A percentile compares a stretch with the other conserved stretches of the same genome.
These are phyloP conservation scores for Plasmodium vivax DNA, from an alignment of 169 alveolate genomes.

Conservation along the genomic window DNA sequence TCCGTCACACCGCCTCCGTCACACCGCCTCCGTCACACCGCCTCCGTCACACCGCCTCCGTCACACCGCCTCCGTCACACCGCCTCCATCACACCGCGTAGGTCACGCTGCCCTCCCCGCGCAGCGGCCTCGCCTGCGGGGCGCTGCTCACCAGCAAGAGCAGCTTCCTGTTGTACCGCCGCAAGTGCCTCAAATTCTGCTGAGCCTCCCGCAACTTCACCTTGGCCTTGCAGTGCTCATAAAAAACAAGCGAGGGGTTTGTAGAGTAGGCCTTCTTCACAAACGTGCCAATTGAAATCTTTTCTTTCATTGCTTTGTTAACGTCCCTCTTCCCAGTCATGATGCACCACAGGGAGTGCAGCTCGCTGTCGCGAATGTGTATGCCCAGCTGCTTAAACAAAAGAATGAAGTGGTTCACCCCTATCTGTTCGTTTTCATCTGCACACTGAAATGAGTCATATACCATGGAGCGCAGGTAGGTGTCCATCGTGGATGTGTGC, in stretches of 20 bases:
- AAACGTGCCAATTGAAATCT: not conserved
- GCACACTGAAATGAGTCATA: constrained; percentile 11
- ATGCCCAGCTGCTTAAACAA: constrained; percentile 25
- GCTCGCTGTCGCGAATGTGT: not conserved
- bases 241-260: constrained; percentile 44
- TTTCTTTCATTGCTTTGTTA: constrained; percentile 9
- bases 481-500: not conserved
- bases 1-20: not conserved
- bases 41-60: not conserved
- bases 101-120: not conserved
- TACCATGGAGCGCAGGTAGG: constrained; percentile 20
- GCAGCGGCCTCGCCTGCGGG: not conserved
- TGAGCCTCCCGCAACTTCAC: constrained; percentile 24
- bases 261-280: constrained; percentile 55
- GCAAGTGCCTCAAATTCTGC: constrained; percentile 11
- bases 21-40: not conserved
- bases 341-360: constrained; percentile 46
- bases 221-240: constrained; percentile 36
- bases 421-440: constrained; percentile 9
- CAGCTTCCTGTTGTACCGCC: constrained; percentile 19
- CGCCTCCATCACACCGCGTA: not conserved
- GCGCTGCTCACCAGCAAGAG: not conserved
- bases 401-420: constrained; percentile 14
- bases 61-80: not conserved
- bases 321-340: constrained; percentile 10